Conservation (phyloP, 202 grass and related monocot species). For the Carex arenaria region DNA sequence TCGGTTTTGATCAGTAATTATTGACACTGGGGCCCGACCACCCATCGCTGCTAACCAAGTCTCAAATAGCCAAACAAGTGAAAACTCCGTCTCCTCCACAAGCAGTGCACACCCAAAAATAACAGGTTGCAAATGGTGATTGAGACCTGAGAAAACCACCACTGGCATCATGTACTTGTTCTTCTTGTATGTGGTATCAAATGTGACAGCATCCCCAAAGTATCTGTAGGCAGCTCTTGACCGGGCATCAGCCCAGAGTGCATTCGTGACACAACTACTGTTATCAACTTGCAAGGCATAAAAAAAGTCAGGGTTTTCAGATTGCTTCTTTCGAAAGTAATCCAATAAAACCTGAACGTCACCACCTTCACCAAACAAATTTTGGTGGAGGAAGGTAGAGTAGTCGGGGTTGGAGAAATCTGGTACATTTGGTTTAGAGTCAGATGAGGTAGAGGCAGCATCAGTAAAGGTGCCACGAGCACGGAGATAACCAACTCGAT, state of each 20-base stretch:
- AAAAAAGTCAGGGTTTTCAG: constrained; percentile 57
- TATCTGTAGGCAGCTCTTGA: constrained; percentile 54
- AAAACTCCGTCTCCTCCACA: constrained; percentile 77
- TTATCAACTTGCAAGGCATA: constrained; percentile 79
- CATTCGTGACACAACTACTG: constrained; percentile 65
- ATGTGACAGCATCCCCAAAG: constrained; percentile 74
- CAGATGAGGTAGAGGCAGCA: constrained; percentile 20
- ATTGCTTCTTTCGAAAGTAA: constrained; percentile 73
- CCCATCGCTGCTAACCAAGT: constrained; percentile 83
- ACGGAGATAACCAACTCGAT: constrained; percentile 66
- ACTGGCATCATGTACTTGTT: constrained; percentile 93
- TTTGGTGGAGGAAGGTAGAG: constrained; percentile 47
- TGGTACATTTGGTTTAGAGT: constrained; percentile 20
- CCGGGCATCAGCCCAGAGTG: constrained; percentile 73
- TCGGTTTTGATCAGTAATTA: constrained; percentile 86
- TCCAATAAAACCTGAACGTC: constrained; percentile 62
- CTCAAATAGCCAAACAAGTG: constrained; percentile 90
- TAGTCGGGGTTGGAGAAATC: constrained; percentile 43
- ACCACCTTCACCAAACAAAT: constrained; percentile 67
- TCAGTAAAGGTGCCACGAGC: constrained; percentile 40
- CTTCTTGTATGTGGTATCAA: constrained; percentile 88
- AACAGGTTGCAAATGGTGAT: constrained; percentile 80
- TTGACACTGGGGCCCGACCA: constrained; percentile 42
- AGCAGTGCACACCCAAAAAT: constrained; percentile 81
- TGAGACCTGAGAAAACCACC: constrained; percentile 79